phyloP scores from a whole-genome alignment of 2,329 filamentous ascomycete species.

The Cladophialophora chaetospira region DNA sequence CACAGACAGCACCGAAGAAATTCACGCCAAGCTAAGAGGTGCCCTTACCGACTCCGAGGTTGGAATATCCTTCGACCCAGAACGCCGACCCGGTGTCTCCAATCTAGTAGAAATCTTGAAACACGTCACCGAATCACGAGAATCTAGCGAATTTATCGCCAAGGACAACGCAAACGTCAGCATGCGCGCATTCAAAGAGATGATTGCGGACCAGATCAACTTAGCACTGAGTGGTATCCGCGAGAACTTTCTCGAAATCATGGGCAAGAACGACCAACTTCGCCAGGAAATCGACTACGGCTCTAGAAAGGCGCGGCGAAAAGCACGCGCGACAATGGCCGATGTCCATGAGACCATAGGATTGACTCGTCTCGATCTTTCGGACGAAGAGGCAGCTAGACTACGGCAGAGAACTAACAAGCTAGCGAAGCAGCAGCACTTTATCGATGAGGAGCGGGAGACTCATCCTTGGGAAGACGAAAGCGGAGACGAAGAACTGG shows the following conservation, averaged over 20 bases:
- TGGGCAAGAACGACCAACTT: slow-evolving; percentile 16
- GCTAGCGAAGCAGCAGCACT: background rate
- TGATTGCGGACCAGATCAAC: slow-evolving; percentile 62
- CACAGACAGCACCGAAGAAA: slow-evolving; percentile 67
- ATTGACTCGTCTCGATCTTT: slow-evolving; percentile 4
- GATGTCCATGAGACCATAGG: slow-evolving; percentile 21
- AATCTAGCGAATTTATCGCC: slow-evolving; percentile 50
- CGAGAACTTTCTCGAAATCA: slow-evolving; percentile 25
- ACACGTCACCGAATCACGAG: slow-evolving; percentile 58
- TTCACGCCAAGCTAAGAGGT: slow-evolving; percentile 68
- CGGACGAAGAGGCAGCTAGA: slow-evolving; percentile 1
- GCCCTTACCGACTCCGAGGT: slow-evolving; percentile 75
- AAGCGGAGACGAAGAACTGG: slow-evolving; percentile 1
- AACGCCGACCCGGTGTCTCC: slow-evolving; percentile 73
- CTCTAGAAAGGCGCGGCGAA: slow-evolving; percentile 20
- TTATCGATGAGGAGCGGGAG: too few species aligned
- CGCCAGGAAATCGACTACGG: slow-evolving; percentile 20
- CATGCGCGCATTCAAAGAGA: slow-evolving; percentile 64
- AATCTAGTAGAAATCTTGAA: slow-evolving; percentile 83
- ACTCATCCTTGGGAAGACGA: background rate
- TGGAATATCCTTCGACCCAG: slow-evolving; percentile 72
- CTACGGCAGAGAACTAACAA: background rate
- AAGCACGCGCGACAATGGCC: slow-evolving; percentile 18
- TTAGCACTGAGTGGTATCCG: slow-evolving; percentile 45
- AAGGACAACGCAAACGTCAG: slow-evolving; percentile 46